phyloP scores from a whole-genome alignment of 225 moss, liverwort and hornwort species.

The Sphagnum tenellum region DNA sequence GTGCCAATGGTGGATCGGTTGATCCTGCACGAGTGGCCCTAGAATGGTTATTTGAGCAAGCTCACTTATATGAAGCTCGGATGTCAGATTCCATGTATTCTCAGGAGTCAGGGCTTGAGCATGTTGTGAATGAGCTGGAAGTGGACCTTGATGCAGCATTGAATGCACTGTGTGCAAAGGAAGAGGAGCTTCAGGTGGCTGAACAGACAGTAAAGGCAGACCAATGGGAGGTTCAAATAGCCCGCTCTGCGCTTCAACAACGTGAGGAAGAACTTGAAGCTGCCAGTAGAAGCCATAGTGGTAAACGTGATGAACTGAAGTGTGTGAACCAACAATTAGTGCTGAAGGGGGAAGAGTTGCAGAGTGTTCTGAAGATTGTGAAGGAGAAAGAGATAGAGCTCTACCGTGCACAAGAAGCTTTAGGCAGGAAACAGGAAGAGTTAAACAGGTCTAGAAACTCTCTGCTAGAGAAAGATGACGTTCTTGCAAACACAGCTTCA shows the following conservation, averaged over 20 bases:
- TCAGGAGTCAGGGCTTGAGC: slow-evolving; percentile 13
- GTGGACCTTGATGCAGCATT: slow-evolving; percentile 28
- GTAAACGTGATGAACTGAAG: slow-evolving; percentile 21
- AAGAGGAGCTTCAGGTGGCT: slow-evolving; percentile 28
- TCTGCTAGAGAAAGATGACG: slow-evolving; percentile 24
- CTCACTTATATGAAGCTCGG: slow-evolving; percentile 26
- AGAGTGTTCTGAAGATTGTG: slow-evolving; percentile 14
- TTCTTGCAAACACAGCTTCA: slow-evolving; percentile 16
- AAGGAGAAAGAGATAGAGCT: slow-evolving; percentile 26
- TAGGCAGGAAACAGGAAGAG: slow-evolving; percentile 20
- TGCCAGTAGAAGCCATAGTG: slow-evolving; percentile 14
- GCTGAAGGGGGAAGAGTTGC: slow-evolving; percentile 13
- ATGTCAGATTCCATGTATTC: slow-evolving; percentile 5
- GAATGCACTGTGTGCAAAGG: slow-evolving; percentile 21
- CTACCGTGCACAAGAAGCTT: slow-evolving; percentile 8
- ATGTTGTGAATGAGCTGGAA: slow-evolving; percentile 26
- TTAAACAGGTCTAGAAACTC: slow-evolving; percentile 10
- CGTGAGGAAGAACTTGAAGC: slow-evolving; percentile 34
- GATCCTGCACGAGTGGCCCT: slow-evolving; percentile 27
- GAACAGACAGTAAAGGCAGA: slow-evolving; percentile 27
- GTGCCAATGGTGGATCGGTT: slow-evolving; percentile 4
- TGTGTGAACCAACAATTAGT: slow-evolving; percentile 10
- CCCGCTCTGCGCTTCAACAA: slow-evolving; percentile 14
- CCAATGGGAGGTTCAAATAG: slow-evolving; percentile 26
- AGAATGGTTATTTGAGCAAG: slow-evolving; percentile 31